A percentile compares a stretch with the other conserved stretches of the same genome.
Evolutionary conservation across 2,329 filamentous ascomycete species (phyloP).

Genomic region (Cryphonectria naterciae): DNA sequence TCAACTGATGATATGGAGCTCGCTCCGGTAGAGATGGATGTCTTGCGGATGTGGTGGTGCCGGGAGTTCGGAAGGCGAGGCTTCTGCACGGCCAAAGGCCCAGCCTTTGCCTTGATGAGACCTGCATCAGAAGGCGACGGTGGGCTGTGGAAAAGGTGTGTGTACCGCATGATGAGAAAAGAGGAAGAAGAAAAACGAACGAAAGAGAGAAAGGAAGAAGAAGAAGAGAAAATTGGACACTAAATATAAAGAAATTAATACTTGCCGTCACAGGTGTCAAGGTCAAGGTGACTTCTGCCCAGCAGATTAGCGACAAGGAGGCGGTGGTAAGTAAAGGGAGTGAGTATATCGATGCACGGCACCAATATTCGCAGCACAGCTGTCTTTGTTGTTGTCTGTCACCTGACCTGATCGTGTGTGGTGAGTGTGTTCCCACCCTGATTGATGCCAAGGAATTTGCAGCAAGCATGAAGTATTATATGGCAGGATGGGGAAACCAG

Average conservation of each 20-base stretch:
- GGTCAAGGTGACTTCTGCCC: constrained; percentile 8
- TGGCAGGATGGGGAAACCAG: background rate
- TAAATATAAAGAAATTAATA: background rate
- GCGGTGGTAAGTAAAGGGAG: background rate
- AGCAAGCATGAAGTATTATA: constrained; percentile 8
- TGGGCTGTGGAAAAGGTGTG: constrained; percentile 22
- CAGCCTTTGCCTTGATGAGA: constrained; percentile 24
- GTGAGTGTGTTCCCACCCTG: background rate
- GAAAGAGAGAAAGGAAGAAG: background rate
- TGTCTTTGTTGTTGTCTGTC: background rate
- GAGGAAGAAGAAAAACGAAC: background rate
- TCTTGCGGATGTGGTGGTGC: constrained; percentile 24
- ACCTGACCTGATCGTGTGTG: background rate
- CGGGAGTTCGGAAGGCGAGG: constrained; percentile 26
- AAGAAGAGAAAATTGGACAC: background rate
- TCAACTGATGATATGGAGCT: constrained; percentile 14
- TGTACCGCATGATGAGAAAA: constrained; percentile 26
- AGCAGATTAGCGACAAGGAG: constrained; percentile 10
- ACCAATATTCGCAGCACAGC: constrained; percentile 15
- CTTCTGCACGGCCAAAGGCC: constrained; percentile 19
- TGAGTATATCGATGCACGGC: constrained; percentile 18
- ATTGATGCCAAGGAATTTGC: background rate
- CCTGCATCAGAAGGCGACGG: constrained; percentile 26
- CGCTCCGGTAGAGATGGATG: constrained; percentile 21
- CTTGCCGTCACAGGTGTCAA: background rate